These are phyloP conservation scores for Lactuca sativa DNA, from an alignment of 129 eudicot species.

Conservation along the genomic window DNA sequence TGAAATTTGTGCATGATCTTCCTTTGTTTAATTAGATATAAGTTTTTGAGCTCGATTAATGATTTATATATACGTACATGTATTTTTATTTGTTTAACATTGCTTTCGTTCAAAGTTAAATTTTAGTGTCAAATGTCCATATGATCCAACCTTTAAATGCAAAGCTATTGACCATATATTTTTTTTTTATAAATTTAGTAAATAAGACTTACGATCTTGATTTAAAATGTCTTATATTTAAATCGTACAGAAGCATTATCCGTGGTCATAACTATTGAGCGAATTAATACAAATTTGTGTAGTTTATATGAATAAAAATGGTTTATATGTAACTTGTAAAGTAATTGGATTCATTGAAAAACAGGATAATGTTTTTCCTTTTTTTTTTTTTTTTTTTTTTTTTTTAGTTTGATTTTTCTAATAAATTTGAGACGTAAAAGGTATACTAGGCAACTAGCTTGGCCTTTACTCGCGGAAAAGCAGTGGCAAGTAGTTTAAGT, in stretches of 20 bases:
- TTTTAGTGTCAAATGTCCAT: background rate
- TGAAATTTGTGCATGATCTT: too few relatives aligned
- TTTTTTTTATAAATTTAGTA: background rate
- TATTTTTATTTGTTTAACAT: background rate
- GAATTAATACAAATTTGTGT: background rate
- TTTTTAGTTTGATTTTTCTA: too few relatives aligned
- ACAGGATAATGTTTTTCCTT: too few relatives aligned
- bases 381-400: too few relatives aligned
- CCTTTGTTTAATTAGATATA: too few relatives aligned
- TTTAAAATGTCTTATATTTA: background rate
- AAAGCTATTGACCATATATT: constrained; percentile 24
- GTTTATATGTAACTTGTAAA: background rate
- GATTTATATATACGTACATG: too few relatives aligned
- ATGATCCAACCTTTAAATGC: constrained; percentile 32
- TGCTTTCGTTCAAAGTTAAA: constrained; percentile 18
- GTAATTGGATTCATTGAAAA: background rate
- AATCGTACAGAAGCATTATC: background rate
- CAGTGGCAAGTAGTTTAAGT: constrained; percentile 12
- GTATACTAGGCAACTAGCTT: constrained; percentile 8
- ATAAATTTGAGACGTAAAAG: too few relatives aligned
- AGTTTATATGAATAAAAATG: background rate
- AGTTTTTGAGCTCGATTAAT: too few relatives aligned
- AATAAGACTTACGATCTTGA: constrained; percentile 3
- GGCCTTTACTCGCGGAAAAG: constrained; percentile 34
- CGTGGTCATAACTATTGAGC: background rate